Base-by-base conservation (phyloP, 805 yeast species). In the Millerozyma miso region DNA sequence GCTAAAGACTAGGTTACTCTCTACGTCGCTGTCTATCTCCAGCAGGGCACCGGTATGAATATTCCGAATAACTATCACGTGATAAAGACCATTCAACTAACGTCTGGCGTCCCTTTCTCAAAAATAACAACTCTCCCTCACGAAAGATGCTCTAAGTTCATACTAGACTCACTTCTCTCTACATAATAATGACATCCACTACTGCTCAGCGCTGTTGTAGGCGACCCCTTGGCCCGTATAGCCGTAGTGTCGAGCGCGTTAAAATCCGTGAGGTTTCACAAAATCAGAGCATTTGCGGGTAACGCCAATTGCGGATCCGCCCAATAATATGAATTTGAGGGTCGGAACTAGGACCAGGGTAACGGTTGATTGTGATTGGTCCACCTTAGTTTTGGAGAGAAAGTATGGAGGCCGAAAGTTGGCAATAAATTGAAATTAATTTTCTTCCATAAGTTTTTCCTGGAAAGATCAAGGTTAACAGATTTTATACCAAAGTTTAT, bases 351-450 rank as follows among this genome's bases (percentile, higher is more conserved):
- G 40, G 31, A 13, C 33, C 14, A 17, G 13, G 4, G 50, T 46
- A 51, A 52, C 43, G 40, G 43, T 40, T 55, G 54, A 40, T 41
- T 46, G 44, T 53, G 52, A 58, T 56, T 59, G 62, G 62, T 48
- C 41, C 37, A 35, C 14, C 17, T 12, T 15, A n/a, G 19, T 36
- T 26, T 37, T 32, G 23, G 39, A 13, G 14, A 37, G 23, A 37
- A 37, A 20, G 39, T 37, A 29, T 37, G 33, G 19, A 16, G 31
- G 17, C 39, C 39, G 33, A 14, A 14, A 23, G 7, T 32, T 32
- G 17, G 14, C n/a, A 13, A 32, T 32, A 32, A 32, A 32, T 32
- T 32, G 34, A n/a, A 32, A 32, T 32, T 32, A 32, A n/a, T 32
- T 32, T 15, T 32, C 17, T 15, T 32, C 17, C 34, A 32, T 32